Percentiles rank a stretch among this genome's conserved stretches.
Conservation (phyloP, 116 monocot genomes). For the Phalaenopsis hybrid region DNA sequence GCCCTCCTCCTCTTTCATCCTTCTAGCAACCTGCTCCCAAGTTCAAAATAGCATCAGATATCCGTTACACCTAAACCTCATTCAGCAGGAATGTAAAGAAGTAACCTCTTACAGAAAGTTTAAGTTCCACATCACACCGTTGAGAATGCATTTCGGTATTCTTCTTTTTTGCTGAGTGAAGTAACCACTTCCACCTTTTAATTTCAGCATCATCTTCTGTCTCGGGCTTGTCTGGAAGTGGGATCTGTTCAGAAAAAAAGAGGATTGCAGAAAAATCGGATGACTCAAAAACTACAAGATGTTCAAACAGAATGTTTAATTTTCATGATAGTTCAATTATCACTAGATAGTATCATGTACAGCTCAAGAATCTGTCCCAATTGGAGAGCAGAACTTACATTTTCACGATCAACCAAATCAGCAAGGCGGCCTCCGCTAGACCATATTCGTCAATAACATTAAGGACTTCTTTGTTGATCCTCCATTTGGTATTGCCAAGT, state of each 20-base stretch:
- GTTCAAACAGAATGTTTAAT: background rate
- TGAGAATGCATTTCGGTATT: slow-evolving; percentile 52
- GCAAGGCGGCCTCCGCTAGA: slow-evolving; percentile 48
- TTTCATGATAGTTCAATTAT: background rate
- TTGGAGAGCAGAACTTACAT: slow-evolving; percentile 22
- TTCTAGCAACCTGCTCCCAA: slow-evolving; percentile 35
- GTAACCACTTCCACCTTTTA: slow-evolving; percentile 48
- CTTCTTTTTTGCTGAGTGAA: slow-evolving; percentile 30
- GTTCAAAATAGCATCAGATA: background rate
- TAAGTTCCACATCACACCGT: slow-evolving; percentile 56
- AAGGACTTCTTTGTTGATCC: slow-evolving; percentile 46
- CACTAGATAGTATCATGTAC: background rate
- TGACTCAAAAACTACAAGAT: background rate
- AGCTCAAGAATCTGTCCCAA: background rate
- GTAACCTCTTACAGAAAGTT: slow-evolving; percentile 42
- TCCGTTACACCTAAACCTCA: background rate
- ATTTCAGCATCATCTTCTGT: slow-evolving; percentile 29
- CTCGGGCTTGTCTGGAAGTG: slow-evolving; percentile 44
- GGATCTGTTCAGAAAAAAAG: slow-evolving; percentile 21
- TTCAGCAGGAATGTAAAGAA: background rate
- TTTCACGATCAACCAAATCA: slow-evolving; percentile 46
- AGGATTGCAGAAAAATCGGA: background rate
- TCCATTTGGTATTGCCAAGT: slow-evolving; percentile 49
- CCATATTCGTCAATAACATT: slow-evolving; percentile 52
- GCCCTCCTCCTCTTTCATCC: slow-evolving; percentile 56